These are phyloP conservation scores for Protomyces macrosporus DNA, from an alignment of 1,139 yeast genomes.

Conservation along the genomic window DNA sequence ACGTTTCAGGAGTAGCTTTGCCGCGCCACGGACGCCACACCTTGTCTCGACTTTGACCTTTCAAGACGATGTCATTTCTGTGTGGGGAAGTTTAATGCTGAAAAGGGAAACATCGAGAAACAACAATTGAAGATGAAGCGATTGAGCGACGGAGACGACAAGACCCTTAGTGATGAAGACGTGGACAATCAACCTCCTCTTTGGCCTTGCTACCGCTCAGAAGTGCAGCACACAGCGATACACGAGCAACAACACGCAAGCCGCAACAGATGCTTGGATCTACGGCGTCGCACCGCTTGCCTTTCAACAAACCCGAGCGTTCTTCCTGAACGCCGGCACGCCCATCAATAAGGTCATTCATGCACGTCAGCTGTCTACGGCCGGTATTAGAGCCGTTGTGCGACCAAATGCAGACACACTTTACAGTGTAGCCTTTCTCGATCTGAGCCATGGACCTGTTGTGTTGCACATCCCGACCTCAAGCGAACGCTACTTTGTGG, in stretches of 20 bases:
- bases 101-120: no score
- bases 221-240: neutral
- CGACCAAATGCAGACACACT: slow-evolving; percentile 3
- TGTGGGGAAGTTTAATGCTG: no score
- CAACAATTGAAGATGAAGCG: no score
- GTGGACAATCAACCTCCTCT: neutral
- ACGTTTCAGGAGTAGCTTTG: slow-evolving; percentile 18
- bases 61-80: no score
- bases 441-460: neutral
- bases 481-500: neutral
- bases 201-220: neutral
- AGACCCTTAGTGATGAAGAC: no score
- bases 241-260: neutral
- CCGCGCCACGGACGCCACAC: neutral
- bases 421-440: neutral
- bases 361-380: neutral
- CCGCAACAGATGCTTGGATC: neutral
- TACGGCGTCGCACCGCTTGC: neutral
- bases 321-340: neutral
- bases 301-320: neutral
- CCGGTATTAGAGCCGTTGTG: neutral
- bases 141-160: no score
- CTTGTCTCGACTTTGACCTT: neutral
- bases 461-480: neutral
- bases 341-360: neutral